These are phyloP conservation scores for Apiospora koreana DNA, from an alignment of 2,329 filamentous ascomycete genomes.

Conservation along the genomic window DNA sequence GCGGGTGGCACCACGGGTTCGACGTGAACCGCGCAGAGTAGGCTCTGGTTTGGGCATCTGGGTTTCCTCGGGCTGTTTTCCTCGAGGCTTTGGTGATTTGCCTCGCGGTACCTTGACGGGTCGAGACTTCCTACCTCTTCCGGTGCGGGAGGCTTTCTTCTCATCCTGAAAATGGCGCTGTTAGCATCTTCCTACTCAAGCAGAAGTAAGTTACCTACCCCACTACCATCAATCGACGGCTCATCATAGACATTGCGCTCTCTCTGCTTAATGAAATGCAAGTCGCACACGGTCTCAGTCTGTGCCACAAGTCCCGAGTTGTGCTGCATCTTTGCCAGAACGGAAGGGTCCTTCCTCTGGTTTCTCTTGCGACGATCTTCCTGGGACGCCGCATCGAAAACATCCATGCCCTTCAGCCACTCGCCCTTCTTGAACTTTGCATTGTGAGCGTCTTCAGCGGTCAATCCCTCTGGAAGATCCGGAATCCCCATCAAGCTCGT, in stretches of 20 bases:
- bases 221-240: slow-evolving; percentile 53
- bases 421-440: slow-evolving; percentile 61
- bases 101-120: slow-evolving; percentile 12
- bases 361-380: slow-evolving; percentile 75
- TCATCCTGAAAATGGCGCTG: slow-evolving; percentile 33
- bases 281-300: slow-evolving; percentile 64
- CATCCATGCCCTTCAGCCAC: slow-evolving; percentile 75
- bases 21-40: not conserved
- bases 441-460: slow-evolving; percentile 39
- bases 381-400: slow-evolving; percentile 78
- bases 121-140: not conserved
- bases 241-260: slow-evolving; percentile 61
- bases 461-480: not conserved
- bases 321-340: slow-evolving; percentile 66
- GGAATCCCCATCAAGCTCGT: slow-evolving; percentile 17
- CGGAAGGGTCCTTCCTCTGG: slow-evolving; percentile 73
- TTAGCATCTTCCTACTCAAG: slow-evolving; percentile 15
- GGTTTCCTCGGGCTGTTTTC: not conserved
- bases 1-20: not conserved
- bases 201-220: slow-evolving; percentile 40
- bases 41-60: not conserved
- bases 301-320: slow-evolving; percentile 66
- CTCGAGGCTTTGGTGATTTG: slow-evolving; percentile 19
- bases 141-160: slow-evolving; percentile 20
- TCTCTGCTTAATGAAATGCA: slow-evolving; percentile 50